These are phyloP conservation scores for Neurospora sp. DNA, from an alignment of 495 filamentous ascomycete species.

Conservation along the genomic window DNA sequence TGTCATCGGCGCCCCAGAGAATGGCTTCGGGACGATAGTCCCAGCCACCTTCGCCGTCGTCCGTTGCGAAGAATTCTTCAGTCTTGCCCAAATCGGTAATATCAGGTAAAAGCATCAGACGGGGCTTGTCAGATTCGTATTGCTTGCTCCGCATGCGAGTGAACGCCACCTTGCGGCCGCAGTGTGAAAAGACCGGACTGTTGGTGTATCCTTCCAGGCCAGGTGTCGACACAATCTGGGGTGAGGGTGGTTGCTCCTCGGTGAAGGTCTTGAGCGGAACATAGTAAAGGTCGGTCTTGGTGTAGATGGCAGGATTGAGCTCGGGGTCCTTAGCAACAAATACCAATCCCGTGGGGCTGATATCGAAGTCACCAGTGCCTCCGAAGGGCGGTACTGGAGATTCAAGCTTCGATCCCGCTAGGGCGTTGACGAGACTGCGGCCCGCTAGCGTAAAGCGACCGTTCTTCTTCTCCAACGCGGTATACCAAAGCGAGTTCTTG, in stretches of 20 bases:
- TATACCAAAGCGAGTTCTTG: conserved; percentile 63
- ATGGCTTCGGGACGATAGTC: conserved; percentile 55
- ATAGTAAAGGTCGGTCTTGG: conserved; percentile 68
- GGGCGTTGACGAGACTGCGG: conserved; percentile 44
- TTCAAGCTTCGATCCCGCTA: conserved; percentile 46
- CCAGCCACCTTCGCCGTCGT: conserved; percentile 57
- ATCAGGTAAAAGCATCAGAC: conserved; percentile 55
- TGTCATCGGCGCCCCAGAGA: conserved; percentile 55
- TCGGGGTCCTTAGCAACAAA: conserved; percentile 82
- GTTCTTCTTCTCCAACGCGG: conserved; percentile 42
- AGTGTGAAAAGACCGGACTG: conserved; percentile 64
- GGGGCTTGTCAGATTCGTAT: conserved; percentile 84
- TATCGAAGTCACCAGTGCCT: conserved; percentile 46
- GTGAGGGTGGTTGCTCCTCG: conserved; percentile 35
- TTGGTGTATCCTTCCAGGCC: conserved; percentile 60
- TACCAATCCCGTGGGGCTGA: conserved; percentile 48
- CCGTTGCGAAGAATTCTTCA: conserved; percentile 52
- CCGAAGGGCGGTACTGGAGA: conserved; percentile 52
- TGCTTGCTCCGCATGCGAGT: conserved; percentile 68
- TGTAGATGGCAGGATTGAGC: conserved; percentile 68
- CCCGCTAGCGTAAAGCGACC: conserved; percentile 31
- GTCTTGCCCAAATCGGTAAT: conserved; percentile 49
- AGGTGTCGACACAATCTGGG: conserved; percentile 37
- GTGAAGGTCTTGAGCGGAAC: conserved; percentile 53
- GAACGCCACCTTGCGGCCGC: conserved; percentile 67